Conservation (phyloP, 192 early-diverging fungal genomes). For the Entophlyctis luteolus region DNA sequence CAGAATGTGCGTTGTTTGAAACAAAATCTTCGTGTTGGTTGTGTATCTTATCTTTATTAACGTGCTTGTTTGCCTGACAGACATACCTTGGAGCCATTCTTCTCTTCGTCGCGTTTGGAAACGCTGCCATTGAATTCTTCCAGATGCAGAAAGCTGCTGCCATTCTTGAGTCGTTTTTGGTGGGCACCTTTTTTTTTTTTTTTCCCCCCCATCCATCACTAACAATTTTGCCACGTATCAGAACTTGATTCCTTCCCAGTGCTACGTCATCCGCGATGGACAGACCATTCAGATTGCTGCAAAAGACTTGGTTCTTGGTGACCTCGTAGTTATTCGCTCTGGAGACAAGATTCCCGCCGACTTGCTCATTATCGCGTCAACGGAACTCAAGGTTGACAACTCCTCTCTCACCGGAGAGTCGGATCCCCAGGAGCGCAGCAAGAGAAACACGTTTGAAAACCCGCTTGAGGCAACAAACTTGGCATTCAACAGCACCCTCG, state of each 20-base stretch:
- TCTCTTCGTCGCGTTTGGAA: slow-evolving; percentile 81
- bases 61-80: slow-evolving; percentile 35
- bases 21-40: background rate
- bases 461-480: slow-evolving; percentile 81
- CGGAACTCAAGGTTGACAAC: slow-evolving; percentile 72
- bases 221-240: too few species aligned
- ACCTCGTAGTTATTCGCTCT: slow-evolving; percentile 58
- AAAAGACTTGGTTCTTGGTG: slow-evolving; percentile 64
- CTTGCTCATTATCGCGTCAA: slow-evolving; percentile 57
- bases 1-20: slow-evolving; percentile 58
- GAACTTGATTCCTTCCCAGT: slow-evolving; percentile 62
- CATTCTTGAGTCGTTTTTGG: slow-evolving; percentile 83
- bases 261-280: slow-evolving; percentile 69
- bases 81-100: slow-evolving; percentile 87
- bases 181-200: slow-evolving; percentile 69
- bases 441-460: slow-evolving; percentile 67
- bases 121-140: slow-evolving; percentile 89
- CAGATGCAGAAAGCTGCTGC: slow-evolving; percentile 87
- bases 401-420: slow-evolving; percentile 73
- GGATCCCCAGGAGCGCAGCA: slow-evolving; percentile 58
- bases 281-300: slow-evolving; percentile 39
- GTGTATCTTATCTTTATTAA: background rate
- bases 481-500: slow-evolving; percentile 68
- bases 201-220: too few species aligned
- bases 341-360: slow-evolving; percentile 78